Evolutionary conservation across 306 rosid species (phyloP), one percentile per base, ranked within the genome.

Genomic region (Chamaecrista fasciculata): DNA sequence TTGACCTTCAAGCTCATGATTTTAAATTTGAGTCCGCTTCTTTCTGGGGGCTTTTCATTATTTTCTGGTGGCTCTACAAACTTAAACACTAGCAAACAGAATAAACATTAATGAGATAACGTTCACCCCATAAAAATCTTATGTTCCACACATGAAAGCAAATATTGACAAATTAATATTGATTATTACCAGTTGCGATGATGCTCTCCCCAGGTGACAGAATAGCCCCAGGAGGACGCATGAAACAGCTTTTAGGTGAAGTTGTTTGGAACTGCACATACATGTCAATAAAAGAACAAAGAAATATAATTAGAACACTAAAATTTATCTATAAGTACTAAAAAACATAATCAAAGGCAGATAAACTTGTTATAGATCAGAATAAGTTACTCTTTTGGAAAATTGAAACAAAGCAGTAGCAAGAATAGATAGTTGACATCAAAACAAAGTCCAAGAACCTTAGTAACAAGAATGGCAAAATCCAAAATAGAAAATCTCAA

Each of bases 1-100:
- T 93, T 84, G 87, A 93, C 96, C 88, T 93, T 93, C 86, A 93
- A 82, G 87, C 97, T 93, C 96, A 90, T 90, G 83, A 90, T 93
- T 83, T 90, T 93, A 82, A 93, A 93, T 77, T 93, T 93, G 59
- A 86, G 96, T 80, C 83, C 83, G 81, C 87, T 86, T 84, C 80
- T 93, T 62, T 88, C 91, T 7, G 86, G n/a, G n/a, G n/a, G 81
- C 69, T 83, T 92, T 84, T 92, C 98, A 76, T 92, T 89, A 66
- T 81, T 86, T 81, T 92, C 98, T 0, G 98, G 98, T 66, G 44
- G 52, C 87, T 92, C 98, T 44, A 92, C 96, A 86, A 92, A 92
- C 87, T 92, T 92, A 87, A 89, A 92, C 75, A 92, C 98, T 92
- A 58, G 46, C 29, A 57, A 66, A 72, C 46, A 73, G 36, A 83